Base-by-base conservation (phyloP, 208 protist species). In the Porcisia deanei region DNA sequence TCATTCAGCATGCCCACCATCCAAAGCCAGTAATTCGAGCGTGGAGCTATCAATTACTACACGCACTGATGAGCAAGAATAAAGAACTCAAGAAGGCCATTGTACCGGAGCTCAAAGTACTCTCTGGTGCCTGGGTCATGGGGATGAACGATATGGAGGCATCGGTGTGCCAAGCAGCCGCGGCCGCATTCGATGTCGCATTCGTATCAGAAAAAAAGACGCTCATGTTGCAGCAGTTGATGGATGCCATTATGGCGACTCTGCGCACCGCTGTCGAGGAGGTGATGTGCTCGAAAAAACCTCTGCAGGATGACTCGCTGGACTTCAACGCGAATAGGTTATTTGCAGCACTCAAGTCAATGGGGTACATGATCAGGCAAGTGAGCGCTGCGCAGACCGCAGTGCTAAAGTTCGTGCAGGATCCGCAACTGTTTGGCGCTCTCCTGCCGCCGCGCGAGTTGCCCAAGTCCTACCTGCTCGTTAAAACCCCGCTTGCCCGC, bases 331-430 rank as follows among this genome's bases (percentile, higher is more conserved):
- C 90, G 4, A 97, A 96, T 71, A 57, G 41, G 6, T 52, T 95
- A 8, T 97, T 86, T 58, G 81, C 91, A 2, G 82, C 82, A 1
- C 73, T 96, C 20, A 84, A 85, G 53, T 85, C 83, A n/a, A 80
- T 97, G 85, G 90, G 89, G 16, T 95, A 90, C 76, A 92, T 97
- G 90, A 76, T 91, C 61, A 85, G 89, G 75, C 89, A 95, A 37
- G 86, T 94, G 52, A 91, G 85, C 63, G 75, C 88, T 3, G 79
- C 89, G 20, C 88, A 92, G 52, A 47, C 76, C 6, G 77, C 79
- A 2, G 85, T 95, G 73, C 72, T 95, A 71, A 76, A 75, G 30
- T 94, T 95, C 84, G 77, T 94, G 12, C 77, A 88, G 47, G 86
- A 93, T 34, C 58, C 81, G 22, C 18, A 75, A 7, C 70, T 81